phyloP scores from a whole-genome alignment of 495 filamentous ascomycete genomes.

The Hypomontagnella submonticulosa region DNA sequence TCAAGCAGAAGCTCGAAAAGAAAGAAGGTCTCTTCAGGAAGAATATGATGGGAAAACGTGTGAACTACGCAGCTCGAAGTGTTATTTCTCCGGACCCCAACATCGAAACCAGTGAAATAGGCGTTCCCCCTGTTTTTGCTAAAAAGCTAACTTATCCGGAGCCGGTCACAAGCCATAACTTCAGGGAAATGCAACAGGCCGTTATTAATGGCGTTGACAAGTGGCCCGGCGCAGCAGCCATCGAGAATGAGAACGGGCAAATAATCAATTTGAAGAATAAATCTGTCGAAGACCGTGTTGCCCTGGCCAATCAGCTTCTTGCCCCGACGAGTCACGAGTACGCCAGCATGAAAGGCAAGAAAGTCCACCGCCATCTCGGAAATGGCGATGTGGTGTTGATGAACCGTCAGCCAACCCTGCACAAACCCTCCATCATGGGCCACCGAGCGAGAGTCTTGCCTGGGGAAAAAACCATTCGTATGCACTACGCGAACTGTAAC shows the following conservation, averaged over 20 bases:
- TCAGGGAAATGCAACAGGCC: constrained; percentile 92
- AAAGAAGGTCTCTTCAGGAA: constrained; percentile 98
- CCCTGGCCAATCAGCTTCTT: constrained; percentile 90
- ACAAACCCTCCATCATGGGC: constrained; percentile 99
- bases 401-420: constrained; percentile 99
- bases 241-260: constrained; percentile 95
- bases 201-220: constrained; percentile 93
- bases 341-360: constrained; percentile 87
- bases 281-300: constrained; percentile 82
- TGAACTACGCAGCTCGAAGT: constrained; percentile 96
- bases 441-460: constrained; percentile 92
- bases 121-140: constrained; percentile 96
- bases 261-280: constrained; percentile 89
- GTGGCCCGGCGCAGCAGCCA: constrained; percentile 93
- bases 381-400: constrained; percentile 98
- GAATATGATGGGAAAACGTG: constrained; percentile 99
- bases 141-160: constrained; percentile 97
- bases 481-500: constrained; percentile 99
- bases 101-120: constrained; percentile 98
- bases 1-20: constrained; percentile 98
- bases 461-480: constrained; percentile 95
- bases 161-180: constrained; percentile 96
- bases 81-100: constrained; percentile 99
- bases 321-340: constrained; percentile 82
- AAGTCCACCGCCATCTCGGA: constrained; percentile 93